phyloP scores from a whole-genome alignment of 169 alveolate species.

The Babesia bigemina region DNA sequence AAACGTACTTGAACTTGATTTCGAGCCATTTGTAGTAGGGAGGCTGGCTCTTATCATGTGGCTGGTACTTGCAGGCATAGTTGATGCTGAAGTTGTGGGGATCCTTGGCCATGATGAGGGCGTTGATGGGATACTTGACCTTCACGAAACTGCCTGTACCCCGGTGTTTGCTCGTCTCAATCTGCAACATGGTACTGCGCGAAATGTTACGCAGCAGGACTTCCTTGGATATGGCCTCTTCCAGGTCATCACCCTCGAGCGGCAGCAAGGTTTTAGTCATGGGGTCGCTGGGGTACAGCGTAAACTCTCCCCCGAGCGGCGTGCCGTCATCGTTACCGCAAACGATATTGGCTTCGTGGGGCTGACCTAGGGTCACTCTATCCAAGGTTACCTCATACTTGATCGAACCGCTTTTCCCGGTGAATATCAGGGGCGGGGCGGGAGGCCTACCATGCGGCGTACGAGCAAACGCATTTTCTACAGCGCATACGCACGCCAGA shows the following conservation, averaged over 20 bases:
- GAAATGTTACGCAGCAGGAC: background rate
- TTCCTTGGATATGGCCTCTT: background rate
- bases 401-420: too few relatives aligned
- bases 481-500: too few relatives aligned
- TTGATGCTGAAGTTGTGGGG: slow-evolving; percentile 49
- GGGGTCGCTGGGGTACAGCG: slow-evolving; percentile 28
- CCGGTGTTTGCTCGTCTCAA: background rate
- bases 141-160: background rate
- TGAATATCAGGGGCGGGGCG: too few relatives aligned
- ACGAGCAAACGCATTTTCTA: too few relatives aligned
- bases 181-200: background rate
- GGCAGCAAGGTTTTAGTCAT: background rate
- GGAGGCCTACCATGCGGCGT: too few relatives aligned
- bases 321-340: background rate
- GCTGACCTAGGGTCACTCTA: background rate
- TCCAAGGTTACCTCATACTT: too few relatives aligned
- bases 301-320: background rate
- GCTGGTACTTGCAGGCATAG: slow-evolving; percentile 47
- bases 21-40: slow-evolving; percentile 47
- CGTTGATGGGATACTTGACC: slow-evolving; percentile 10
- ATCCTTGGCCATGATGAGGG: slow-evolving; percentile 52
- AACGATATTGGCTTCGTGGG: background rate
- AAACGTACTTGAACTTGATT: slow-evolving; percentile 36
- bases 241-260: background rate
- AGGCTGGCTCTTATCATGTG: background rate